Conservation (phyloP, 495 filamentous ascomycete species). For the Polyplosphaeria fusca region DNA sequence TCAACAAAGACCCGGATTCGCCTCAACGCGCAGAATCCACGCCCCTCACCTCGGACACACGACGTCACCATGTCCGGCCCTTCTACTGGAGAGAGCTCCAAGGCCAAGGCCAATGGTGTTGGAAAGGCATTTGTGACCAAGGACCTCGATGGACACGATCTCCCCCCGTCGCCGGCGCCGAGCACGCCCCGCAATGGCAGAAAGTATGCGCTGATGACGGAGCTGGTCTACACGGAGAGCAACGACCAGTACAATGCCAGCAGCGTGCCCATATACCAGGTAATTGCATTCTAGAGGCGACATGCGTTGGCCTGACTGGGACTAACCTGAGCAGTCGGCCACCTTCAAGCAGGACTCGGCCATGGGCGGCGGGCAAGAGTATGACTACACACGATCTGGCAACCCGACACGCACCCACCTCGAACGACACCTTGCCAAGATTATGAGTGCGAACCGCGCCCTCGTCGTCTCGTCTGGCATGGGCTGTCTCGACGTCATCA, state of each 20-base stretch:
- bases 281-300: constrained; percentile 34
- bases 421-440: constrained; percentile 95
- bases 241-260: constrained; percentile 94
- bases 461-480: constrained; percentile 94
- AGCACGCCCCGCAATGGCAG: constrained; percentile 82
- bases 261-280: constrained; percentile 93
- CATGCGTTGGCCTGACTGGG: no score
- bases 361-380: constrained; percentile 74
- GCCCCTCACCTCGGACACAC: neutral
- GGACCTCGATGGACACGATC: constrained; percentile 83
- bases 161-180: constrained; percentile 91
- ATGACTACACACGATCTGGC: constrained; percentile 96
- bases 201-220: constrained; percentile 88
- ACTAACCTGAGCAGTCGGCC: constrained; percentile 61
- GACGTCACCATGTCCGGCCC: constrained; percentile 19
- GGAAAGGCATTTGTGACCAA: constrained; percentile 69
- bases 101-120: constrained; percentile 31
- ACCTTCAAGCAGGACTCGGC: constrained; percentile 93
- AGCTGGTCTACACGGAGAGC: constrained; percentile 91
- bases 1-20: constrained; percentile 22
- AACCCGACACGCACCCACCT: constrained; percentile 96
- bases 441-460: constrained; percentile 89
- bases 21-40: constrained; percentile 20
- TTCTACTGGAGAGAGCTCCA: constrained; percentile 22
- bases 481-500: constrained; percentile 95